Evolutionary conservation across 2,329 filamentous ascomycete genomes (phyloP).

Genomic region (Pyrenophora teres): DNA sequence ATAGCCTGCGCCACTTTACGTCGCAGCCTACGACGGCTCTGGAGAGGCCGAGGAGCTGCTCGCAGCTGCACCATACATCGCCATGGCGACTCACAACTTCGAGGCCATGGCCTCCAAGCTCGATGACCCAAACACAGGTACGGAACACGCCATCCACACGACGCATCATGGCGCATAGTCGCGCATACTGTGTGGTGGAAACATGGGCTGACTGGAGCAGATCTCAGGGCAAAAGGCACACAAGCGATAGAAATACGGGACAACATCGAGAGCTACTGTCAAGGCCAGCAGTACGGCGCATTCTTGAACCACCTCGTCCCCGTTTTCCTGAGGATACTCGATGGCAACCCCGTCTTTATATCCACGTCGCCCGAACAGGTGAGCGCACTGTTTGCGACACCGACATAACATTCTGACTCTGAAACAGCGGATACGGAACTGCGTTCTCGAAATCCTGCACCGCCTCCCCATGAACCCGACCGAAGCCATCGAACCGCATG

Average conservation of each 20-base stretch:
- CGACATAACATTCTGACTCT: constrained; percentile 15
- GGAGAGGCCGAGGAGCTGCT: constrained; percentile 26
- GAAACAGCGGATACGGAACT: constrained; percentile 81
- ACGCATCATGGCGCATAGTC: background rate
- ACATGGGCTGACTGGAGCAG: constrained; percentile 55
- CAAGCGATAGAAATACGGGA: constrained; percentile 87
- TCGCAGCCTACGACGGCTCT: constrained; percentile 11
- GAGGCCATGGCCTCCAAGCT: constrained; percentile 55
- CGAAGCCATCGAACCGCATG: constrained; percentile 86
- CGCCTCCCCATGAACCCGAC: constrained; percentile 75
- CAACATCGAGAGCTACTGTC: constrained; percentile 85
- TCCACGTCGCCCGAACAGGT: constrained; percentile 90
- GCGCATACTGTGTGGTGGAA: background rate
- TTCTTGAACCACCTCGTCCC: constrained; percentile 91
- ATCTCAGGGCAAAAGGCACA: constrained; percentile 79
- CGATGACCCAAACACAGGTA: constrained; percentile 50
- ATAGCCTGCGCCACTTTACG: constrained; percentile 13
- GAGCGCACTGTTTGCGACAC: constrained; percentile 36
- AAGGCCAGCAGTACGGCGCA: constrained; percentile 72
- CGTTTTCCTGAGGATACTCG: constrained; percentile 82
- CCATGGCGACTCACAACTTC: constrained; percentile 50
- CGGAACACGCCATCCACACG: background rate
- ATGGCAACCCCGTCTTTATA: constrained; percentile 85
- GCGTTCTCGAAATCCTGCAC: constrained; percentile 91
- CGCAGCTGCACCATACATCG: constrained; percentile 29